phyloP scores from a whole-genome alignment of 2,329 filamentous ascomycete genomes.

The Canariomyces notabilis region DNA sequence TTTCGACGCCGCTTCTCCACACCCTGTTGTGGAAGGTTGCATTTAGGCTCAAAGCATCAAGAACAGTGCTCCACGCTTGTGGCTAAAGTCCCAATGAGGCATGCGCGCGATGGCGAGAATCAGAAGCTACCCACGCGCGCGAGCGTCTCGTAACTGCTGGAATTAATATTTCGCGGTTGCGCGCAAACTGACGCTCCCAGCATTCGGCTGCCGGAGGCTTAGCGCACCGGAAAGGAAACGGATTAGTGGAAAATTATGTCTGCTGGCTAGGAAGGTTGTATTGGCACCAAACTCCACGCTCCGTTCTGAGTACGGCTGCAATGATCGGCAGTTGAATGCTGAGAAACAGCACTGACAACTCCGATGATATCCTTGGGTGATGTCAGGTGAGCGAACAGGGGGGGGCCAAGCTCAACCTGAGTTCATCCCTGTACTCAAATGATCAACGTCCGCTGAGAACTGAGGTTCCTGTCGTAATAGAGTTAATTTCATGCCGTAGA shows the following conservation, averaged over 20 bases:
- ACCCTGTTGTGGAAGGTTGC: slow-evolving; percentile 9
- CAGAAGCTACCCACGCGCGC: not conserved
- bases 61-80: slow-evolving; percentile 1
- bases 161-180: slow-evolving; percentile 8
- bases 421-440: no score
- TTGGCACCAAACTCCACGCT: not conserved
- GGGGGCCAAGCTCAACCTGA: not conserved
- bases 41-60: slow-evolving; percentile 20
- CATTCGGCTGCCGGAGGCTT: slow-evolving; percentile 4
- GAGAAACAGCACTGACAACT: not conserved
- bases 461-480: not conserved
- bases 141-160: slow-evolving; percentile 13
- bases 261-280: slow-evolving; percentile 6
- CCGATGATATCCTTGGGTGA: not conserved
- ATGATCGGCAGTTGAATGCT: slow-evolving; percentile 14
- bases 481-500: not conserved
- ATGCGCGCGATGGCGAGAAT: slow-evolving; percentile 4
- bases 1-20: slow-evolving; percentile 13
- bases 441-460: no score
- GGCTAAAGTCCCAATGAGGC: slow-evolving; percentile 15
- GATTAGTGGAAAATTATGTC: slow-evolving; percentile 19
- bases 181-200: not conserved
- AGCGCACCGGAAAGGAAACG: slow-evolving; percentile 1
- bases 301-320: not conserved
- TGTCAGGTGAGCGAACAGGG: not conserved